Conservation (phyloP, 306 rosid genomes). For the Erythrophleum fordii region DNA sequence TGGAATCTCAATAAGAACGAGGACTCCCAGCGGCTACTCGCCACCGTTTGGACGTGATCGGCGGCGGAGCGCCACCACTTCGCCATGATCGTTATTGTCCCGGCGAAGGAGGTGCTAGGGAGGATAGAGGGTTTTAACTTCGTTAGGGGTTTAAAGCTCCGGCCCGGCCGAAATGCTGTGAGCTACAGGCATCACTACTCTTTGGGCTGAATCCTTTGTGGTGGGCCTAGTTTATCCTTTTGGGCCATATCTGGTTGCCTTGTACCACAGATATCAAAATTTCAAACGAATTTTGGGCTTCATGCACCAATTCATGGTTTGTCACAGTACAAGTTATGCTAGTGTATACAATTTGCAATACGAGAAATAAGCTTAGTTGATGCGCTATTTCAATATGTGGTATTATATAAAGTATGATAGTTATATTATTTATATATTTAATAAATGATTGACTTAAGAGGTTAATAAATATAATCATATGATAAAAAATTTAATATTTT, state of each 20-base stretch:
- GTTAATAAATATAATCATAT: too few relatives aligned
- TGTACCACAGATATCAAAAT: too few relatives aligned
- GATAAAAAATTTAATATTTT: too few relatives aligned
- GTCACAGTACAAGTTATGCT: too few relatives aligned
- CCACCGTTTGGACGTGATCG: conserved; percentile 46
- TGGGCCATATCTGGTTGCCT: neutral
- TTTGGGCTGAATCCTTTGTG: neutral
- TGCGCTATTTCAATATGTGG: too few relatives aligned
- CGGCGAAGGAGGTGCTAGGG: neutral
- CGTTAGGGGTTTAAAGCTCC: conserved; percentile 37
- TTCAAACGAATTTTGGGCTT: too few relatives aligned
- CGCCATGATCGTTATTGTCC: conserved; percentile 51
- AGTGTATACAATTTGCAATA: too few relatives aligned
- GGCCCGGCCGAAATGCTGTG: neutral
- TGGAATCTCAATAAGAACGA: neutral
- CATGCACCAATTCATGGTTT: too few relatives aligned
- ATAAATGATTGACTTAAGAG: too few relatives aligned
- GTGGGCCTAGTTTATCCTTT: neutral
- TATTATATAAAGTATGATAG: too few relatives aligned
- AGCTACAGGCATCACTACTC: neutral
- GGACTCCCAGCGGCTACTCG: neutral
- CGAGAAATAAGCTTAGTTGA: too few relatives aligned
- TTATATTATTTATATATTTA: too few relatives aligned
- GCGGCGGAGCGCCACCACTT: conserved; percentile 77
- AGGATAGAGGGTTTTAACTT: conserved; percentile 35